phyloP scores from a whole-genome alignment of 345 rosid genomes.

The Camelina laxa region DNA sequence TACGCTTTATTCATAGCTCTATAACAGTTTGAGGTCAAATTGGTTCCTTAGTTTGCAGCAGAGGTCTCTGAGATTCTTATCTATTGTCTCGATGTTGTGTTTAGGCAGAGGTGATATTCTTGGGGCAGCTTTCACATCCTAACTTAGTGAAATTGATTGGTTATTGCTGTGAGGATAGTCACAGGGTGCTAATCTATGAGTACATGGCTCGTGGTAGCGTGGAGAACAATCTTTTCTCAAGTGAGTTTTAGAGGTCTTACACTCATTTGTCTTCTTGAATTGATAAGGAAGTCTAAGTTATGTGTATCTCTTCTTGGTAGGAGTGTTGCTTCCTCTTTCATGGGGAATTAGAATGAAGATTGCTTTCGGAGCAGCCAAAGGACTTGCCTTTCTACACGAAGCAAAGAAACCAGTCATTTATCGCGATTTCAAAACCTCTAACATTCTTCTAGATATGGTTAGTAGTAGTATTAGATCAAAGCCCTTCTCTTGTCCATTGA shows the following conservation, averaged over 20 bases:
- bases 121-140: slow-evolving; percentile 97
- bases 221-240: slow-evolving; percentile 83
- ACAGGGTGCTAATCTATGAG: slow-evolving; percentile 84
- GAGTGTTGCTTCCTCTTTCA: slow-evolving; percentile 88
- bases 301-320: slow-evolving; percentile 48
- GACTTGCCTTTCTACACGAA: slow-evolving; percentile 93
- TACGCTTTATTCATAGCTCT: background rate
- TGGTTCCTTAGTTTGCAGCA: slow-evolving; percentile 7
- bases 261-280: slow-evolving; percentile 1
- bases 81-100: slow-evolving; percentile 32
- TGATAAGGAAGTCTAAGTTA: slow-evolving; percentile 1
- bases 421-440: slow-evolving; percentile 96
- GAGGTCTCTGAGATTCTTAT: background rate
- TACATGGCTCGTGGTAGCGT: slow-evolving; percentile 96
- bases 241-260: slow-evolving; percentile 53
- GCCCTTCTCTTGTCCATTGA: slow-evolving; percentile 13
- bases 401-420: slow-evolving; percentile 97
- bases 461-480: slow-evolving; percentile 28
- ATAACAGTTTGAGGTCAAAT: background rate
- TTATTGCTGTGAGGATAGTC: slow-evolving; percentile 89
- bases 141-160: slow-evolving; percentile 92
- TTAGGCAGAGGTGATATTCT: slow-evolving; percentile 95
- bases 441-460: slow-evolving; percentile 87
- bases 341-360: slow-evolving; percentile 92
- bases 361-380: slow-evolving; percentile 95